Evolutionary conservation across 2,329 filamentous ascomycete genomes (phyloP).

Genomic region (Xylariaceae sp.): DNA sequence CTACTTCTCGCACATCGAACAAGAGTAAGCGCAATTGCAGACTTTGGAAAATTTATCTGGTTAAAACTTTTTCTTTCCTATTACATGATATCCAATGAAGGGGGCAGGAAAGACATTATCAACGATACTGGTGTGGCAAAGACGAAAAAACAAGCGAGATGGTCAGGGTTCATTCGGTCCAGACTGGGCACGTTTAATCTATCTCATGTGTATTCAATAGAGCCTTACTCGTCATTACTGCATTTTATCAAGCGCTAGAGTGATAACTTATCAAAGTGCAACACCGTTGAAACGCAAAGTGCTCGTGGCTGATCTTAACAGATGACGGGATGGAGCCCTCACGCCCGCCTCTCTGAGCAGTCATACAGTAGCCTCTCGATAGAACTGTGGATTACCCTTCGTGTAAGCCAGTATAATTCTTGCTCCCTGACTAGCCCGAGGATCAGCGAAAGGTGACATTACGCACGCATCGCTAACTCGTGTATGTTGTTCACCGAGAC

Average conservation of each 20-base stretch:
- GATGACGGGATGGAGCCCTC: neutral
- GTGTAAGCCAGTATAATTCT: neutral
- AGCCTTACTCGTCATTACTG: neutral
- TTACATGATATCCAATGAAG: neutral
- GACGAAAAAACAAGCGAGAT: constrained; percentile 8
- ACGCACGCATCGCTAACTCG: too few relatives aligned
- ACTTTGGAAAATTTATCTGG: constrained; percentile 9
- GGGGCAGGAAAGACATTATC: constrained; percentile 1
- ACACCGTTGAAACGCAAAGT: too few relatives aligned
- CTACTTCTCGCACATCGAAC: neutral
- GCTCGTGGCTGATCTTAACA: neutral
- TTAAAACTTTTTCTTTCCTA: neutral
- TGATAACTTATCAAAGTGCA: too few relatives aligned
- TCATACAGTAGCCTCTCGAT: neutral
- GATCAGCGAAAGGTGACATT: neutral
- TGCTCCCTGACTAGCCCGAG: too few relatives aligned
- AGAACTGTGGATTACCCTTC: neutral
- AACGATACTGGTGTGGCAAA: constrained; percentile 7
- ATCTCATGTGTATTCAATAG: constrained; percentile 21
- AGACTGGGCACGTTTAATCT: constrained; percentile 5
- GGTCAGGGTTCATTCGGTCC: constrained; percentile 3
- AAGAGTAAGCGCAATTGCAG: constrained; percentile 12
- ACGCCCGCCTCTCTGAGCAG: neutral
- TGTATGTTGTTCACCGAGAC: too few relatives aligned
- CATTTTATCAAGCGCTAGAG: neutral